Percentiles rank a stretch among this genome's conserved stretches.
These are phyloP conservation scores for Globisporangium megalacanthum DNA, from an alignment of 352 stramenopile genomes.

Conservation along the genomic window DNA sequence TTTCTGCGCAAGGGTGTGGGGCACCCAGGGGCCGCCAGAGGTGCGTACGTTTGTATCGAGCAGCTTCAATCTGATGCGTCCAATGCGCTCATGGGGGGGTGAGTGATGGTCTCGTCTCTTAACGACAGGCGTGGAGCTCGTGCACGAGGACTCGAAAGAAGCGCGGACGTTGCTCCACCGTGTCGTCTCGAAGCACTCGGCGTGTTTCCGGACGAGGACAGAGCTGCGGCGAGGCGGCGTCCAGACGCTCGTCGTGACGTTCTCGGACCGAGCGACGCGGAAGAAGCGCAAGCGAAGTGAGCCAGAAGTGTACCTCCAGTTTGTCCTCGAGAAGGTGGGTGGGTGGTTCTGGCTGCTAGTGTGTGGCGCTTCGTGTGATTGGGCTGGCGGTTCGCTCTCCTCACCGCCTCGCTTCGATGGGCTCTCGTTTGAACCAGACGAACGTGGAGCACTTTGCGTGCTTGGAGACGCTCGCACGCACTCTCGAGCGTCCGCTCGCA, in stretches of 20 bases:
- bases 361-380: background rate
- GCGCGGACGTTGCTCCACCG: constrained; percentile 54
- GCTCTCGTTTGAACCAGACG: constrained; percentile 20
- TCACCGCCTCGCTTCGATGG: background rate
- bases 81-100: background rate
- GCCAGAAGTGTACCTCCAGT: constrained; percentile 44
- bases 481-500: constrained; percentile 37
- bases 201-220: constrained; percentile 61
- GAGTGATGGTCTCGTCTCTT: background rate
- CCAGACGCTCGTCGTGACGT: constrained; percentile 50
- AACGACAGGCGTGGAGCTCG: constrained; percentile 38
- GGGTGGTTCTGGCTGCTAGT: background rate
- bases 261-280: constrained; percentile 40
- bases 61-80: no score
- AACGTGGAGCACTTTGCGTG: constrained; percentile 72
- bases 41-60: constrained; percentile 12
- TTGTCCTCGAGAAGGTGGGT: constrained; percentile 65
- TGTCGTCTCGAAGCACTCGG: constrained; percentile 47
- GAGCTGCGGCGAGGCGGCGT: constrained; percentile 34
- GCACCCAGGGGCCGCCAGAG: constrained; percentile 27
- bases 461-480: constrained; percentile 48
- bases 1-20: constrained; percentile 52
- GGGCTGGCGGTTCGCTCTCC: background rate
- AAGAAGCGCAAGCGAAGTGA: constrained; percentile 73
- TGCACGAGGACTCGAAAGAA: constrained; percentile 60